Base-by-base conservation (phyloP, 179 eudicot genomes). In the Heliamphora pulchella region DNA sequence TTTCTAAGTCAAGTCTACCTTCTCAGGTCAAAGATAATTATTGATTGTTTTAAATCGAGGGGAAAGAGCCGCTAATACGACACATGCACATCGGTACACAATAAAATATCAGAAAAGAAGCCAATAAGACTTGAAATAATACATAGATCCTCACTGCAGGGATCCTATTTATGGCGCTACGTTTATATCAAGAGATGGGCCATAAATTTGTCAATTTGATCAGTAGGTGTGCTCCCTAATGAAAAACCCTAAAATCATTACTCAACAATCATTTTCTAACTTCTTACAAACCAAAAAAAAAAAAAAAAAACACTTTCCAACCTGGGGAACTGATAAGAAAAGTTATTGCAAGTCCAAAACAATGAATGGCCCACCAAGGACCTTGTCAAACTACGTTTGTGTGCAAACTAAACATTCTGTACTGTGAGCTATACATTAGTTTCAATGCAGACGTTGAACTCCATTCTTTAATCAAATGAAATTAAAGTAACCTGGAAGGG, bases 31-130 rank as follows among this genome's bases (percentile, higher is more conserved):
- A 76, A 76, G 46, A 1, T 44, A 15, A 58, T 58, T 8, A 3
- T 47, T 7, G 61, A 74, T 5, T 73, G 62, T 53, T 74, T 53
- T 54, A 74, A 17, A 74, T 54, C n/a, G 62, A 20, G 68, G 22
- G 15, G 10, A 73, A 22, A 53, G 43, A 10, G 44, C 41, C 75
- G 50, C 0, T n/a, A 71, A 2, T 20, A 13, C 5, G 8, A 18
- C 17, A 1, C 65, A 15, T 8, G 68, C 15, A 64, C 0, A 64
- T 20, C 3, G 3, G 22, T 64, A 22, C 9, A 20, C 9, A 22
- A 20, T 7, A 64, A 64, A 64, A 6, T 20, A 4, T 7, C 10
- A 64, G 10, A 22, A 64, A 22, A 18, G 31, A 15, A 61, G 43
- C 43, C 3, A 20, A 59, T 59, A 5, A 3, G 64, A 64, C 39